These are phyloP conservation scores for Metarhizium brunneum DNA, from an alignment of 2,329 filamentous ascomycete genomes.

Conservation along the genomic window DNA sequence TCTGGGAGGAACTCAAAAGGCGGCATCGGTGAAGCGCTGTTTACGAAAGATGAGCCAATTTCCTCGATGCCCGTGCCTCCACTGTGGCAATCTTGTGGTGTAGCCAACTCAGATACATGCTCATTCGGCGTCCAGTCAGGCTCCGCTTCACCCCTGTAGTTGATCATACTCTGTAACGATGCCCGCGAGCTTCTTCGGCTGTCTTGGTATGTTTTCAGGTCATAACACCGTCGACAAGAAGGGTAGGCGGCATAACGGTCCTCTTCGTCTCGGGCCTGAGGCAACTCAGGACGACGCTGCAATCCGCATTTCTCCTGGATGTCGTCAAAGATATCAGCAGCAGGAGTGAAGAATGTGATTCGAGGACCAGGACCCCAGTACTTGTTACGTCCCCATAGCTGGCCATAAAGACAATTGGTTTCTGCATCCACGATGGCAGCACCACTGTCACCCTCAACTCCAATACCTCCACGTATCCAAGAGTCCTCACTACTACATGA, in stretches of 20 bases:
- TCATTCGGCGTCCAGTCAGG: too few species aligned
- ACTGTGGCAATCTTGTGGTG: too few species aligned
- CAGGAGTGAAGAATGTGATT: slow-evolving; percentile 33
- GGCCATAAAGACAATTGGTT: slow-evolving; percentile 28
- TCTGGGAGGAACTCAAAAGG: too few species aligned
- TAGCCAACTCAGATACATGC: too few species aligned
- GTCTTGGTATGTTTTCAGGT: too few species aligned
- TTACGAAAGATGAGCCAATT: too few species aligned
- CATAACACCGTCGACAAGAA: too few species aligned
- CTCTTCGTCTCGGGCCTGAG: slow-evolving; percentile 29
- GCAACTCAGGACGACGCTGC: slow-evolving; percentile 28
- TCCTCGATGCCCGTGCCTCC: too few species aligned
- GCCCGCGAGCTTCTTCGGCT: too few species aligned
- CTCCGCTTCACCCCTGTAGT: too few species aligned
- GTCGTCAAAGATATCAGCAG: slow-evolving; percentile 34
- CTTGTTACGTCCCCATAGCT: slow-evolving; percentile 34
- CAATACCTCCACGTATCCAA: slow-evolving; percentile 37
- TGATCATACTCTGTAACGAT: too few species aligned
- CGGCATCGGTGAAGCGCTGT: too few species aligned
- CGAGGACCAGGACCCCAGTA: slow-evolving; percentile 33
- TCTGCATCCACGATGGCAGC: slow-evolving; percentile 33
- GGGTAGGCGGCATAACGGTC: slow-evolving; percentile 24
- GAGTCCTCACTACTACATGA: slow-evolving; percentile 28
- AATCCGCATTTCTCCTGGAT: slow-evolving; percentile 35
- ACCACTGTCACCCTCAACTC: slow-evolving; percentile 34